These are phyloP conservation scores for Chaetoscypha palmicola DNA, from an alignment of 2,329 filamentous ascomycete genomes.

Conservation along the genomic window DNA sequence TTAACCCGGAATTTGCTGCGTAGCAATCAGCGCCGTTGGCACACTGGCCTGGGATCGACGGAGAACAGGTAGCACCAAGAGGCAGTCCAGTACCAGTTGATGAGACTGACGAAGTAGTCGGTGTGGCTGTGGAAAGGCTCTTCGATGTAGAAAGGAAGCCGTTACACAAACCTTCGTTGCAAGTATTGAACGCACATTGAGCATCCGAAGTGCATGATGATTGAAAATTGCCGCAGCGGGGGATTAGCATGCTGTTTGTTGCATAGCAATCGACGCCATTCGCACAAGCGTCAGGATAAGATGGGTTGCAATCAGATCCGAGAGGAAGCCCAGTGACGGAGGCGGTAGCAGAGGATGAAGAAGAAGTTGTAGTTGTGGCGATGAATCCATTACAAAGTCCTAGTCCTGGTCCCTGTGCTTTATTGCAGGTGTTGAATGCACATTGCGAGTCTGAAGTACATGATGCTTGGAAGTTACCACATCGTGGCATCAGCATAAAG, in stretches of 20 bases:
- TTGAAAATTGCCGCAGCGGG: constrained; percentile 14
- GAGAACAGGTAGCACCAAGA: constrained; percentile 9
- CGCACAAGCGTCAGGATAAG: constrained; percentile 5
- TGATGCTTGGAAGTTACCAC: constrained; percentile 12
- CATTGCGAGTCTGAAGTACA: constrained; percentile 12
- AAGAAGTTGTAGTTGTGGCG: too few species aligned
- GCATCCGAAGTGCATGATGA: constrained; percentile 7
- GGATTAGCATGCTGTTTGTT: constrained; percentile 6
- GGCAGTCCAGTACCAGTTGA: neutral
- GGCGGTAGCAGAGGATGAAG: too few species aligned
- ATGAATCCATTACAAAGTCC: too few species aligned
- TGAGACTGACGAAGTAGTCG: neutral
- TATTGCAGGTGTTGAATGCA: constrained; percentile 12
- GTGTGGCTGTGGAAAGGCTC: neutral
- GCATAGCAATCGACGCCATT: constrained; percentile 15
- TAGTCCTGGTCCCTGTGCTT: too few species aligned
- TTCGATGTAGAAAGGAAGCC: constrained; percentile 2
- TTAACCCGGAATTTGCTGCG: constrained; percentile 7
- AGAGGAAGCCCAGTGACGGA: constrained; percentile 1
- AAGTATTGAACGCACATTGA: constrained; percentile 15
- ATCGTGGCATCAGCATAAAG: constrained; percentile 7
- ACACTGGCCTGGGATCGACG: constrained; percentile 5
- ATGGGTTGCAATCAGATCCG: neutral
- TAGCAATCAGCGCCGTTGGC: constrained; percentile 12
- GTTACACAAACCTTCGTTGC: constrained; percentile 8